Conservation (phyloP, 768 basidiomycete genomes). For the Crassisporium funariophilum region DNA sequence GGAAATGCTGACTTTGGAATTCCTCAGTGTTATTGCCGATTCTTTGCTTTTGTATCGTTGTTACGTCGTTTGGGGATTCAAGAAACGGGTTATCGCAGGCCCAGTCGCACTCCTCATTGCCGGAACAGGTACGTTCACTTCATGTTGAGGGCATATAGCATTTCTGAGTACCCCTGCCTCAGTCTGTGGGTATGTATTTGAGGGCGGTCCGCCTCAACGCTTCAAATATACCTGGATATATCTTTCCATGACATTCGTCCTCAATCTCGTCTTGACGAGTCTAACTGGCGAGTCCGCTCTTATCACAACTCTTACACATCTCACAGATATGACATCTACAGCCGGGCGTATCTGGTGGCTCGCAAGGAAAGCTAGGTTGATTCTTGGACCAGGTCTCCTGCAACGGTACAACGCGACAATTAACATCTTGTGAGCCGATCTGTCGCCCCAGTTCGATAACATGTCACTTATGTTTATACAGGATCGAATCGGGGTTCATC, state of each 20-base stretch:
- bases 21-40: constrained; percentile 34
- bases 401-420: constrained; percentile 35
- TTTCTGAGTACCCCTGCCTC: not conserved
- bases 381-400: constrained; percentile 30
- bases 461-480: constrained; percentile 11
- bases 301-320: not conserved
- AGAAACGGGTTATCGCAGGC: constrained; percentile 27
- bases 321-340: constrained; percentile 8
- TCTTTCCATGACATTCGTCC: constrained; percentile 31
- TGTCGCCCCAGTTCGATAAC: not conserved
- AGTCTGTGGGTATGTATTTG: constrained; percentile 25
- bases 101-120: constrained; percentile 31
- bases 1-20: not conserved
- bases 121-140: constrained; percentile 30
- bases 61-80: constrained; percentile 39
- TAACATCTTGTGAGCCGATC: constrained; percentile 35
- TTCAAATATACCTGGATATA: constrained; percentile 33
- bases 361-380: constrained; percentile 23
- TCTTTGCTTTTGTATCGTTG: constrained; percentile 38
- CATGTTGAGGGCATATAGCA: not conserved
- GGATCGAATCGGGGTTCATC: constrained; percentile 40
- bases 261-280: constrained; percentile 36
- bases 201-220: constrained; percentile 16
- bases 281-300: constrained; percentile 32
- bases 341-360: constrained; percentile 40